These are phyloP conservation scores for Cryptomeria japonica DNA, from an alignment of 75 land plant species.

Conservation along the genomic window DNA sequence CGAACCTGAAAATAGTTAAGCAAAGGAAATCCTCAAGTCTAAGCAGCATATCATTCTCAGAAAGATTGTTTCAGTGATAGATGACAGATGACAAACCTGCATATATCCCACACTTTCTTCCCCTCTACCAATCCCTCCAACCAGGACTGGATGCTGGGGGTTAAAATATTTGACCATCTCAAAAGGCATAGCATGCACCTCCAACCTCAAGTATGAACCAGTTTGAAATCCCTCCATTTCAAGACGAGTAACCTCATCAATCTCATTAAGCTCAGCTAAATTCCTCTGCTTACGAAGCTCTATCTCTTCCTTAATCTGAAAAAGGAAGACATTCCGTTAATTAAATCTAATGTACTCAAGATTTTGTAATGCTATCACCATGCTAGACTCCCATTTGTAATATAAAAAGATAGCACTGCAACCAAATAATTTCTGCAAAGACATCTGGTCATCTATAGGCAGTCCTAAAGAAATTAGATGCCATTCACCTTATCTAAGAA, in stretches of 20 bases:
- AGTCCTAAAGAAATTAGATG: background rate
- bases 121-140: constrained; percentile 87
- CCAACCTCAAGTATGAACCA: constrained; percentile 86
- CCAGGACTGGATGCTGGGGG: constrained; percentile 85
- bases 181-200: constrained; percentile 82
- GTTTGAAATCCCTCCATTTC: constrained; percentile 91
- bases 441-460: background rate
- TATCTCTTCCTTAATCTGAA: constrained; percentile 91
- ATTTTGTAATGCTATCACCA: background rate
- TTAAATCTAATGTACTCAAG: background rate
- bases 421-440: background rate
- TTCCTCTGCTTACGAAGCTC: constrained; percentile 88
- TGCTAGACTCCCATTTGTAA: background rate
- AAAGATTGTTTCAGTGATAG: background rate
- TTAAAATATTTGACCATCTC: constrained; percentile 98
- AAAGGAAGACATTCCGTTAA: background rate
- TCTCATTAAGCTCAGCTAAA: constrained; percentile 77
- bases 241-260: constrained; percentile 78
- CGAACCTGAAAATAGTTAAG: constrained; percentile 45
- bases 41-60: constrained; percentile 8
- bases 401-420: background rate
- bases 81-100: constrained; percentile 65
- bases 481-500: constrained; percentile 77
- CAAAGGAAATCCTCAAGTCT: background rate
- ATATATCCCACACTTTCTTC: constrained; percentile 96